Percentiles rank a stretch among this genome's conserved stretches.
Conservation (phyloP, 306 rosid species). For the Cicer yamashitae region DNA sequence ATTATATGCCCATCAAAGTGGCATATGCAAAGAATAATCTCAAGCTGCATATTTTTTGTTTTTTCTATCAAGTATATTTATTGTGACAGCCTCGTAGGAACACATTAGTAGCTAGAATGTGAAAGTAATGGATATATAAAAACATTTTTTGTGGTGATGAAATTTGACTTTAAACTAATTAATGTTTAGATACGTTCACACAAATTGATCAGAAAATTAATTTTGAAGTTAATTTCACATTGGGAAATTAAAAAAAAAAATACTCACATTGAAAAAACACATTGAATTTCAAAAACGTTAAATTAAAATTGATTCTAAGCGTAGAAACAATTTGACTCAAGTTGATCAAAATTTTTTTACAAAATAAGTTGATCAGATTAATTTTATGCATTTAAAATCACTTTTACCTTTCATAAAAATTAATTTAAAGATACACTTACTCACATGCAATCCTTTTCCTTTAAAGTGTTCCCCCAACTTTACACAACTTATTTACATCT, state of each 20-base stretch:
- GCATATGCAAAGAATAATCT: slow-evolving; percentile 40
- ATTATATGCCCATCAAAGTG: not conserved
- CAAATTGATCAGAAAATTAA: too few relatives aligned
- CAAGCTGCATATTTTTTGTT: slow-evolving; percentile 11
- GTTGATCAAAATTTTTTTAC: too few relatives aligned
- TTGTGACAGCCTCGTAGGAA: slow-evolving; percentile 60
- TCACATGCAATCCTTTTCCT: not conserved
- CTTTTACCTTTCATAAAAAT: not conserved
- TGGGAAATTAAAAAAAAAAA: too few relatives aligned
- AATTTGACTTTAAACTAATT: too few relatives aligned
- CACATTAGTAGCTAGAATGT: slow-evolving; percentile 31
- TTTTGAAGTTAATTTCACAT: too few relatives aligned
- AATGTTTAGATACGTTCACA: too few relatives aligned
- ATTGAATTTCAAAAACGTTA: too few relatives aligned
- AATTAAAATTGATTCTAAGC: too few relatives aligned
- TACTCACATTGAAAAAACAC: too few relatives aligned
- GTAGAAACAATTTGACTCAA: too few relatives aligned
- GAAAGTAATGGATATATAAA: not conserved
- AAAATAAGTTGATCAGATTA: too few relatives aligned
- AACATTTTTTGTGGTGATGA: too few relatives aligned
- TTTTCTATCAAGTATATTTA: slow-evolving; percentile 15
- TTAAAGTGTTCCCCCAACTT: slow-evolving; percentile 43
- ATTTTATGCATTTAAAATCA: not conserved
- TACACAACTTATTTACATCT: slow-evolving; percentile 19
- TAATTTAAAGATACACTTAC: not conserved